Percentiles rank a stretch among this genome's conserved stretches.
phyloP scores from a whole-genome alignment of 1,284 basidiomycete species.

The Cryptococcus wingfieldii region DNA sequence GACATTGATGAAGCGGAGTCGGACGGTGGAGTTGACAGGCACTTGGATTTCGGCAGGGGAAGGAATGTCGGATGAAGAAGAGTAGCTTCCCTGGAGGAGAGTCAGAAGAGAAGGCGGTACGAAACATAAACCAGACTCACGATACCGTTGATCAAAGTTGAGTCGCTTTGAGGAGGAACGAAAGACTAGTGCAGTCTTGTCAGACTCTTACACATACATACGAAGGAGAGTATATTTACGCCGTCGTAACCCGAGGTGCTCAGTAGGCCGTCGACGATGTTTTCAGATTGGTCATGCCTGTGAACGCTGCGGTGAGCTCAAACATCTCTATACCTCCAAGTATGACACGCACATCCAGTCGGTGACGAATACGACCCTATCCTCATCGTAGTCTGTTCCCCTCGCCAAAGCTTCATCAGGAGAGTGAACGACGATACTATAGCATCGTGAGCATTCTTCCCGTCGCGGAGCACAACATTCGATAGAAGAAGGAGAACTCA shows the following conservation, averaged over 20 bases:
- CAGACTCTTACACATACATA: not conserved
- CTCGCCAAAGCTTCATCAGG: slow-evolving; percentile 17
- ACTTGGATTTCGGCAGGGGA: slow-evolving; percentile 8
- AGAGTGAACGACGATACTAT: slow-evolving; percentile 28
- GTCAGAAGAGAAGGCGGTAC: slow-evolving; percentile 3
- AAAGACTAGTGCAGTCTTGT: not conserved
- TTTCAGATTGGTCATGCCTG: slow-evolving; percentile 25
- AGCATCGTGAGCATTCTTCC: not conserved
- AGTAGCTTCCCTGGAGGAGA: not conserved
- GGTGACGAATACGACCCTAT: slow-evolving; percentile 18
- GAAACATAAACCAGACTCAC: slow-evolving; percentile 3
- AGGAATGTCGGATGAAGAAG: not conserved
- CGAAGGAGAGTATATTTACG: slow-evolving; percentile 5
- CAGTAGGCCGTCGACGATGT: slow-evolving; percentile 18
- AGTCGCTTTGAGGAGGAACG: slow-evolving; percentile 16
- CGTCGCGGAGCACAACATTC: not conserved
- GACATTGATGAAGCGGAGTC: slow-evolving; percentile 27
- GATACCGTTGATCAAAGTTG: slow-evolving; percentile 21
- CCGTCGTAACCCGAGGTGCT: slow-evolving; percentile 14
- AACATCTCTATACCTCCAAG: not conserved
- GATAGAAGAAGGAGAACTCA: slow-evolving; percentile 6
- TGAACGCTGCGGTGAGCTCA: not conserved
- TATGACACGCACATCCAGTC: slow-evolving; percentile 28
- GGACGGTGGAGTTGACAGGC: slow-evolving; percentile 4
- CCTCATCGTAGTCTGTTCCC: slow-evolving; percentile 24